Conservation (phyloP, 2,329 filamentous ascomycete species). For the Fusarium longipes region DNA sequence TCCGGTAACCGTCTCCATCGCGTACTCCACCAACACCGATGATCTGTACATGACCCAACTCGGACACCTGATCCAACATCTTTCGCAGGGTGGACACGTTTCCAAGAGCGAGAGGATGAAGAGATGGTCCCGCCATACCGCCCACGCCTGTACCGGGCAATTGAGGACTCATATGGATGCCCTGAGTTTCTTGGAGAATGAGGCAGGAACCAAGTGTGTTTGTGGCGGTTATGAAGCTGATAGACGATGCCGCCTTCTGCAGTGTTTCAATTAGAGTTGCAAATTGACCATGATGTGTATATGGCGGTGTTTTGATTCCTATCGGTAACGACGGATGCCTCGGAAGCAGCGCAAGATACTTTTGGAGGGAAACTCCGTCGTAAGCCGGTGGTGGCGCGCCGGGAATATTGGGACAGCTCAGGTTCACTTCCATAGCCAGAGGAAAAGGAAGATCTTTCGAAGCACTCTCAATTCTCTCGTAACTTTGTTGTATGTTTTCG, state of each 20-base stretch:
- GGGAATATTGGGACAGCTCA: slow-evolving; percentile 81
- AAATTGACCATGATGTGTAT: slow-evolving; percentile 77
- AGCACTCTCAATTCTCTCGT: slow-evolving; percentile 58
- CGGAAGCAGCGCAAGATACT: slow-evolving; percentile 66
- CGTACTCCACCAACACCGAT: slow-evolving; percentile 80
- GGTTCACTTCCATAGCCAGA: slow-evolving; percentile 79
- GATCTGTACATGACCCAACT: slow-evolving; percentile 66
- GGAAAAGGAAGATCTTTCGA: slow-evolving; percentile 57
- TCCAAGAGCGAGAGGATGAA: slow-evolving; percentile 79
- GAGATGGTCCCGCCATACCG: slow-evolving; percentile 76
- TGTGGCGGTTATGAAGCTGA: slow-evolving; percentile 78
- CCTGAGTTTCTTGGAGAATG: slow-evolving; percentile 56
- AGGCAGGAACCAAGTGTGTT: slow-evolving; percentile 79
- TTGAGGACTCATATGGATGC: slow-evolving; percentile 49
- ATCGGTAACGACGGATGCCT: slow-evolving; percentile 52
- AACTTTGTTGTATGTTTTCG: slow-evolving; percentile 67
- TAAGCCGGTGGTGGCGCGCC: slow-evolving; percentile 78
- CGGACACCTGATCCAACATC: slow-evolving; percentile 63
- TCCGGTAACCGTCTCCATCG: slow-evolving; percentile 68
- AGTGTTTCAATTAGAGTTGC: slow-evolving; percentile 65
- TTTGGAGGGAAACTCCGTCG: slow-evolving; percentile 59
- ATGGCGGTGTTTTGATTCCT: slow-evolving; percentile 81
- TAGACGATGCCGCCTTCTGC: slow-evolving; percentile 37
- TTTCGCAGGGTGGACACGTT: slow-evolving; percentile 77
- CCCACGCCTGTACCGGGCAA: slow-evolving; percentile 71